Conservation (phyloP, 108 stramenopile genomes). For the Skeletonema menzelii region DNA sequence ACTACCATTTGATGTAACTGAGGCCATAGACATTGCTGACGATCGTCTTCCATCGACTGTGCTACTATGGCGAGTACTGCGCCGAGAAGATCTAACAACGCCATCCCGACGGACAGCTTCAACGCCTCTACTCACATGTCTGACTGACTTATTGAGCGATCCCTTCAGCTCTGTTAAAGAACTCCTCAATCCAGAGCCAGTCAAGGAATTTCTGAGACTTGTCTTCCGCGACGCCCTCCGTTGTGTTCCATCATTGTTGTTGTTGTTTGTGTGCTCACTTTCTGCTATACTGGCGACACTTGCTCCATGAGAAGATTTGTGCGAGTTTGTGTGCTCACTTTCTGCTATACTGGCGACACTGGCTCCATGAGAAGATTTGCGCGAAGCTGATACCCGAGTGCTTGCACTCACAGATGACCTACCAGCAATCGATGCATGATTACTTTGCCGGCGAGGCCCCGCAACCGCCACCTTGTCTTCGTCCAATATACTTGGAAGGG, state of each 20-base stretch:
- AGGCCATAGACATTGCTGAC: background rate
- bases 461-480: background rate
- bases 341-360: background rate
- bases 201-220: background rate
- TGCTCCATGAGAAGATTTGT: background rate
- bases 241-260: background rate
- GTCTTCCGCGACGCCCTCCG: background rate
- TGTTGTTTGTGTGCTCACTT: background rate
- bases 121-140: background rate
- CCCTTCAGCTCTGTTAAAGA: conserved; percentile 1
- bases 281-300: background rate
- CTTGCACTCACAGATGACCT: background rate
- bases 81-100: background rate
- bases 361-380: background rate
- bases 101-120: background rate
- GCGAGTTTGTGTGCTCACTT: background rate
- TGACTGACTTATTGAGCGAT: background rate
- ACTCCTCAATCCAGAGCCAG: background rate
- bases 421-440: background rate
- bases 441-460: background rate
- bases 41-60: background rate
- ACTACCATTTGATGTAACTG: background rate
- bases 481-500: background rate
- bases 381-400: background rate
- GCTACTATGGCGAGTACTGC: background rate